phyloP scores from a whole-genome alignment of 352 stramenopile species.

The Pythium phragmiticola region DNA sequence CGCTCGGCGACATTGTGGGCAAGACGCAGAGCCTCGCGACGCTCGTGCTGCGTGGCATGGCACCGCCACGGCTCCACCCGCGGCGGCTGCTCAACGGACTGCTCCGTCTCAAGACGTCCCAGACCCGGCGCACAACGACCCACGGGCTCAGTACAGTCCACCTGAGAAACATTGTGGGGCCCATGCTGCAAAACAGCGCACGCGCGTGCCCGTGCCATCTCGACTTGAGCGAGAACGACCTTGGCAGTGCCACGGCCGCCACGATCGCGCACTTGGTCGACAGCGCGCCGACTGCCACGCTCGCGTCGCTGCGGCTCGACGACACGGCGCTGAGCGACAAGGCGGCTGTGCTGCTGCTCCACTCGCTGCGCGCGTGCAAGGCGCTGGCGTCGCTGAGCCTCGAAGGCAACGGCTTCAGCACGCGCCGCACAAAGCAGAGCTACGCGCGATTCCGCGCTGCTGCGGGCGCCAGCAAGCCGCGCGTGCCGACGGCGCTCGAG shows the following conservation, averaged over 20 bases:
- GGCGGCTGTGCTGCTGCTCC: slow-evolving; percentile 54
- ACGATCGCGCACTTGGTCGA: slow-evolving; percentile 53
- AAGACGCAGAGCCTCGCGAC: slow-evolving; percentile 59
- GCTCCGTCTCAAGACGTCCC: not conserved
- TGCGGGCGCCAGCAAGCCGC: not conserved
- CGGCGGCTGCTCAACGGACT: slow-evolving; percentile 4
- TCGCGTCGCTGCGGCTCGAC: slow-evolving; percentile 56
- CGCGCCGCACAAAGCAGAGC: slow-evolving; percentile 27
- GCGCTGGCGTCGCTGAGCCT: slow-evolving; percentile 61
- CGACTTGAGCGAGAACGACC: slow-evolving; percentile 77
- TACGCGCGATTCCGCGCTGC: slow-evolving; percentile 26
- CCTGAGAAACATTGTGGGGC: slow-evolving; percentile 51
- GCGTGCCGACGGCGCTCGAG: slow-evolving; percentile 6
- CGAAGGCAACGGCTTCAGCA: slow-evolving; percentile 63
- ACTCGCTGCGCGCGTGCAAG: slow-evolving; percentile 53
- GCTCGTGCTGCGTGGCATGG: slow-evolving; percentile 67
- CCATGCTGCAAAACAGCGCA: slow-evolving; percentile 65
- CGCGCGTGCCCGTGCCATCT: slow-evolving; percentile 42
- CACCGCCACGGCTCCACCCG: slow-evolving; percentile 22
- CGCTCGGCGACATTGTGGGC: slow-evolving; percentile 59
- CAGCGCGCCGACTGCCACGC: slow-evolving; percentile 35
- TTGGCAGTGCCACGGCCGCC: slow-evolving; percentile 45
- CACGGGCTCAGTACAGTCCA: slow-evolving; percentile 46
- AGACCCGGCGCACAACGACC: slow-evolving; percentile 1
- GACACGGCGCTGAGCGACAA: slow-evolving; percentile 54